A percentile compares a stretch with the other conserved stretches of the same genome.
Conservation (phyloP, 495 filamentous ascomycete genomes). For the Lasiosphaeria miniovina region DNA sequence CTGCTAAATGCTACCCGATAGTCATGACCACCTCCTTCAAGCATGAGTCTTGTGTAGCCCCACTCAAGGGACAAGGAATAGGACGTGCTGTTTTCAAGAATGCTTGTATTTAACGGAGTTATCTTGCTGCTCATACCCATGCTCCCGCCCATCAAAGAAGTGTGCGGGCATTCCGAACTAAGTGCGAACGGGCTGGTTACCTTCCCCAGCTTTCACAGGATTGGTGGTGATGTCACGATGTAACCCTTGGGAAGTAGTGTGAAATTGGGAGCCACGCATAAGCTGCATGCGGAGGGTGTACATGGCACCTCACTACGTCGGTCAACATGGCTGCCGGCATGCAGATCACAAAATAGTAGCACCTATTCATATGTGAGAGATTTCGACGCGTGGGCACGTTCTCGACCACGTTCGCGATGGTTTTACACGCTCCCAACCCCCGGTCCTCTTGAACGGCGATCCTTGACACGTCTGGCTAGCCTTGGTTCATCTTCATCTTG, state of each 20-base stretch:
- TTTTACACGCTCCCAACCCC: not conserved
- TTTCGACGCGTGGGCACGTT: constrained; percentile 3
- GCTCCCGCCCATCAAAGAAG: not conserved
- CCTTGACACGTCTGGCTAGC: not conserved
- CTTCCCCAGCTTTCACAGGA: not conserved
- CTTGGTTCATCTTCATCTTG: not conserved
- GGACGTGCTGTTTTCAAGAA: too few relatives aligned
- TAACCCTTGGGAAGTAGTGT: not conserved
- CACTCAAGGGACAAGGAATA: too few relatives aligned
- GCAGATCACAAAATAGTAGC: not conserved
- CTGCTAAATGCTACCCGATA: too few relatives aligned
- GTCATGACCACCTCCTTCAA: too few relatives aligned
- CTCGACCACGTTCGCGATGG: constrained; percentile 5
- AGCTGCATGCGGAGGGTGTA: not conserved
- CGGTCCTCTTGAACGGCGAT: constrained; percentile 4
- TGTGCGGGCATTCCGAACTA: not conserved
- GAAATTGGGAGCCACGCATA: not conserved
- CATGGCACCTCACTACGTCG: not conserved
- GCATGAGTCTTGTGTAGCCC: too few relatives aligned
- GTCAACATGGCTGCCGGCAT: not conserved
- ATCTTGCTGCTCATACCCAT: too few relatives aligned
- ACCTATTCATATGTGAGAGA: not conserved
- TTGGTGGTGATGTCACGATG: not conserved
- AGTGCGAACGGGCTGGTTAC: not conserved
- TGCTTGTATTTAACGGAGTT: too few relatives aligned